Conservation (phyloP, 768 basidiomycete species). For the Kwoniella europaea region DNA sequence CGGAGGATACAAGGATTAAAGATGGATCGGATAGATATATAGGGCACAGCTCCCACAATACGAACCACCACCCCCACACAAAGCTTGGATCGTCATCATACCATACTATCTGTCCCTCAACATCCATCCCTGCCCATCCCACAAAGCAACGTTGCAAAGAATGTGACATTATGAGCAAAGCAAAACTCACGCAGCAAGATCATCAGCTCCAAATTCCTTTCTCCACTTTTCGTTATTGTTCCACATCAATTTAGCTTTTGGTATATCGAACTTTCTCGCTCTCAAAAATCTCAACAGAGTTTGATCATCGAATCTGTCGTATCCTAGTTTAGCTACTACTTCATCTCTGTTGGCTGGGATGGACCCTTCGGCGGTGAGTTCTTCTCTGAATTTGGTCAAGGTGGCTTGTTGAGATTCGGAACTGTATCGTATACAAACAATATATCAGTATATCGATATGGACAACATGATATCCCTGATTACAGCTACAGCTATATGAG, state of each 20-base stretch:
- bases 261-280: conserved; percentile 88
- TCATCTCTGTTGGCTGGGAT: conserved; percentile 46
- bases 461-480: neutral
- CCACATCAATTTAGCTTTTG: conserved; percentile 82
- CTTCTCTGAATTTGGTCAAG: conserved; percentile 70
- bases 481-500: neutral
- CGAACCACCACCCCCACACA: neutral
- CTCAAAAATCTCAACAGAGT: conserved; percentile 74
- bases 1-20: neutral
- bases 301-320: conserved; percentile 58
- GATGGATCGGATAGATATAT: neutral
- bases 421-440: conserved; percentile 22
- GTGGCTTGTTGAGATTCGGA: conserved; percentile 65
- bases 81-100: neutral
- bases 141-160: no score
- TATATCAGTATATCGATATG: neutral
- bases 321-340: conserved; percentile 39
- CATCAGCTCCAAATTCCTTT: conserved; percentile 69
- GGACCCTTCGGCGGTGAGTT: conserved; percentile 63
- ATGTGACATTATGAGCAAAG: conserved; percentile 56
- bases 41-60: neutral
- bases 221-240: conserved; percentile 84
- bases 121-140: neutral
- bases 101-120: conserved; percentile 56
- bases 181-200: conserved; percentile 56